Conservation (phyloP, 306 rosid genomes). For the Dalbergia oliveri region DNA sequence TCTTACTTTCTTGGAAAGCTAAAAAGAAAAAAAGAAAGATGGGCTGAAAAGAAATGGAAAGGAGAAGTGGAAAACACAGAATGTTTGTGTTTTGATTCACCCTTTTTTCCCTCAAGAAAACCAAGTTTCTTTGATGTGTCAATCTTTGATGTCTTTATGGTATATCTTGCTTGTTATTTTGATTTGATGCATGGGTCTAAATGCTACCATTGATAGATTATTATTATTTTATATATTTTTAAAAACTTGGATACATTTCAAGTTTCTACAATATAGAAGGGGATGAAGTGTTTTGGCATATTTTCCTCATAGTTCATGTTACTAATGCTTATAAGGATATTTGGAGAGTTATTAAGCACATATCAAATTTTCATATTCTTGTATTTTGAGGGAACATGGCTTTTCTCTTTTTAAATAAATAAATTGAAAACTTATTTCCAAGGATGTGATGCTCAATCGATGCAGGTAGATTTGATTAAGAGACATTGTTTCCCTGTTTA, state of each 20-base stretch:
- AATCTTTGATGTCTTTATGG: constrained; percentile 23
- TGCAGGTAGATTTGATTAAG: constrained; percentile 83
- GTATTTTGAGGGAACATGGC: constrained; percentile 13
- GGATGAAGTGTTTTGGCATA: constrained; percentile 23
- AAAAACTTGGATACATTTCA: neutral
- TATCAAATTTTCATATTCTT: neutral
- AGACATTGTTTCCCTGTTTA: constrained; percentile 96
- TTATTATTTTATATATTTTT: neutral
- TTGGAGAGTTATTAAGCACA: constrained; percentile 12
- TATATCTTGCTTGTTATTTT: constrained; percentile 3
- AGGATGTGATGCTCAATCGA: constrained; percentile 39
- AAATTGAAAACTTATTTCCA: constrained; percentile 29
- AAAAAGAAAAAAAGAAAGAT: neutral
- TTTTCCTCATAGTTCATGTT: constrained; percentile 1
- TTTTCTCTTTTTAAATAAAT: neutral
- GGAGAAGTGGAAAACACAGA: neutral
- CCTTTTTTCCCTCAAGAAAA: constrained; percentile 20
- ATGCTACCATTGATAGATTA: neutral
- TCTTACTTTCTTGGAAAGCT: neutral
- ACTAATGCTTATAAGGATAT: neutral
- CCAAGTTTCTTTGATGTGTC: neutral
- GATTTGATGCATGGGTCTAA: neutral
- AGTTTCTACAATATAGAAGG: constrained; percentile 15
- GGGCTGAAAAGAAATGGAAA: constrained; percentile 26
- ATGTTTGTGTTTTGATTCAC: constrained; percentile 3